Evolutionary conservation across 176 grass and related monocot species (phyloP).

Genomic region (Melocanna baccifera): DNA sequence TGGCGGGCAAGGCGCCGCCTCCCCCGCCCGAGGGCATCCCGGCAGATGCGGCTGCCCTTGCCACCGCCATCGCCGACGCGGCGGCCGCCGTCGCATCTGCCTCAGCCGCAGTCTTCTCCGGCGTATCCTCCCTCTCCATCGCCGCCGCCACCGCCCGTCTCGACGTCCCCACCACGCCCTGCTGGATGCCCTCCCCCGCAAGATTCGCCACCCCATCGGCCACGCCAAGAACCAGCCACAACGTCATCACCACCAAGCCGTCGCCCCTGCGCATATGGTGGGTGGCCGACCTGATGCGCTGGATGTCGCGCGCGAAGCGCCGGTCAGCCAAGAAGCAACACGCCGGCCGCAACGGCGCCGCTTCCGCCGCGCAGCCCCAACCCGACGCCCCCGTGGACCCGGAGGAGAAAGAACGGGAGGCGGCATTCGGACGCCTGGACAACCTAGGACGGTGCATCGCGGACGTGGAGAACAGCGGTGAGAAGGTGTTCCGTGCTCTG

Average conservation of each 20-base stretch:
- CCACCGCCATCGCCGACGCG: conserved; percentile 40
- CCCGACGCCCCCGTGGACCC: conserved; percentile 15
- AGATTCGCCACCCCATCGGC: conserved; percentile 24
- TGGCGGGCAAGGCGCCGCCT: conserved; percentile 29
- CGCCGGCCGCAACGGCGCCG: not conserved
- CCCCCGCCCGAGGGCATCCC: not conserved
- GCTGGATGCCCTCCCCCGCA: conserved; percentile 40
- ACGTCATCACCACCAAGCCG: conserved; percentile 27
- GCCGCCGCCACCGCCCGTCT: conserved; percentile 33
- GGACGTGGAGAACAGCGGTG: conserved; percentile 56
- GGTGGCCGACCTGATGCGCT: conserved; percentile 65
- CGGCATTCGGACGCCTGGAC: conserved; percentile 52
- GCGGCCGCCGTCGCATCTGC: conserved; percentile 30
- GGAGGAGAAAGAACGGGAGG: conserved; percentile 48
- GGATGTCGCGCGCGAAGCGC: conserved; percentile 62
- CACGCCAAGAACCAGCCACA: conserved; percentile 29
- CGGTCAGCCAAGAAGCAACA: conserved; percentile 49
- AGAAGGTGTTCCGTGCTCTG: conserved; percentile 59
- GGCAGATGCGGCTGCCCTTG: conserved; percentile 35
- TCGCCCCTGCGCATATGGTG: conserved; percentile 59
- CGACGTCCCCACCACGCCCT: not conserved
- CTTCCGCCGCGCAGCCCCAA: not conserved
- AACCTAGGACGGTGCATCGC: conserved; percentile 51
- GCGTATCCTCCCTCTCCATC: conserved; percentile 25
- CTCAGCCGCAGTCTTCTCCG: conserved; percentile 36